Conservation (phyloP, 495 filamentous ascomycete genomes). For the Xylaria palmicola region DNA sequence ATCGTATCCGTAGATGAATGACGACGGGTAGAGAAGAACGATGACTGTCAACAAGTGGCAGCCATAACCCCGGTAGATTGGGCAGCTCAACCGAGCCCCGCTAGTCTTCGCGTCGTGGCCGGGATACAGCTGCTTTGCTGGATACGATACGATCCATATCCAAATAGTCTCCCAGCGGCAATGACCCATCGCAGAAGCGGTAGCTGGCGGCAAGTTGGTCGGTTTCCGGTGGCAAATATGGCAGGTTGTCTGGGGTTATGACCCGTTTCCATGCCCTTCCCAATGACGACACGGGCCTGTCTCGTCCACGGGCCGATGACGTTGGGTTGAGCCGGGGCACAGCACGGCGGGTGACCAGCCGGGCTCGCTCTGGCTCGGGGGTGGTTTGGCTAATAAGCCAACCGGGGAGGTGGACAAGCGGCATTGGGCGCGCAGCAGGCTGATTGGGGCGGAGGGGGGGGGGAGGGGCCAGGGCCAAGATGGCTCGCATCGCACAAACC, state of each 20-base stretch:
- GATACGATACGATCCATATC: too few relatives aligned
- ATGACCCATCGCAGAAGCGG: too few relatives aligned
- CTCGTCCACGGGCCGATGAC: conserved; percentile 11
- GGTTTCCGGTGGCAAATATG: too few relatives aligned
- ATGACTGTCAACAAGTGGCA: too few relatives aligned
- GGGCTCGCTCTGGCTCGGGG: neutral
- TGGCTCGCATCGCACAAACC: conserved; percentile 10
- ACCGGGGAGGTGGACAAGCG: conserved; percentile 12
- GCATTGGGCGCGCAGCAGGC: neutral
- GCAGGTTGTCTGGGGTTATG: neutral
- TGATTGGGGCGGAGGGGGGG: neutral
- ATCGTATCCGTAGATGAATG: neutral
- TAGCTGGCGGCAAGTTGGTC: neutral
- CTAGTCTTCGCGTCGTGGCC: too few relatives aligned
- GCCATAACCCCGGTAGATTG: too few relatives aligned
- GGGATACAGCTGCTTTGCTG: too few relatives aligned
- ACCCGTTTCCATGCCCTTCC: neutral
- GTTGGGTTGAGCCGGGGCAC: conserved; percentile 3
- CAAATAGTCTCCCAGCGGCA: too few relatives aligned
- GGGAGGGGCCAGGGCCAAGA: neutral
- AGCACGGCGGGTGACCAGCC: neutral
- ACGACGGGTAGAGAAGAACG: neutral
- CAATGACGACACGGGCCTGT: conserved; percentile 12
- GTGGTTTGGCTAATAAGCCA: conserved; percentile 4
- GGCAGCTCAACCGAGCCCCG: too few relatives aligned